Percentiles rank a stretch among this genome's conserved stretches.
Conservation (phyloP, 345 rosid genomes). For the Psidium friedrichsthalianum region DNA sequence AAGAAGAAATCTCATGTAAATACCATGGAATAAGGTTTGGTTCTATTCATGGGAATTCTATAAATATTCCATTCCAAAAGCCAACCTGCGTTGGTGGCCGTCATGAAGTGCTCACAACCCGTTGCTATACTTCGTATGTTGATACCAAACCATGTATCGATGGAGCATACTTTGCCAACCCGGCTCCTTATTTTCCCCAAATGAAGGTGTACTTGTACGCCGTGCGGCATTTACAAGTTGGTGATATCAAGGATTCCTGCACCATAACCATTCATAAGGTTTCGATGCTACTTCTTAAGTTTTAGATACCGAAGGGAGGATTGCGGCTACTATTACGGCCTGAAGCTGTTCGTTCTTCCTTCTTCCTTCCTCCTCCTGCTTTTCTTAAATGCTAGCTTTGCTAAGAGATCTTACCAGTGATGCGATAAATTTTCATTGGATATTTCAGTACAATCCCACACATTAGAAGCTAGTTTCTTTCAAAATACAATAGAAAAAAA, state of each 20-base stretch:
- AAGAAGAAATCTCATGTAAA: no score
- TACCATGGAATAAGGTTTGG: no score
- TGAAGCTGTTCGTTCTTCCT: no score
- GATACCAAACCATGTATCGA: not conserved
- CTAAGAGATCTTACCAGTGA: not conserved
- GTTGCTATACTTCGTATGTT: fast-evolving
- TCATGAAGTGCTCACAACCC: not conserved
- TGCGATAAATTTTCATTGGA: not conserved
- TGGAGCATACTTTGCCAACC: not conserved
- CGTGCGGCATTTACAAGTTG: fast-evolving
- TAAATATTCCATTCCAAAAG: no score
- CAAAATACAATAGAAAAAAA: no score
- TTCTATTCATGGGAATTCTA: no score
- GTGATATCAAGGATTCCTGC: not conserved
- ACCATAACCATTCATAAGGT: not conserved
- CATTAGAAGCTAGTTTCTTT: not conserved
- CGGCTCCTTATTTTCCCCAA: not conserved
- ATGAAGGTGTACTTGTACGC: not conserved
- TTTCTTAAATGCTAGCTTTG: not conserved
- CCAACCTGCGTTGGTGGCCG: not conserved
- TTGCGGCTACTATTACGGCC: not conserved
- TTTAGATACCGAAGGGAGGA: fast-evolving
- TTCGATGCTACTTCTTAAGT: no score
- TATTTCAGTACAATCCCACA: no score
- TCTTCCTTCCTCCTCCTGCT: no score